A percentile compares a stretch with the other conserved stretches of the same genome.
These are phyloP conservation scores for Coelastrella sp. DNA, from an alignment of 139 green algal genomes.

Conservation along the genomic window DNA sequence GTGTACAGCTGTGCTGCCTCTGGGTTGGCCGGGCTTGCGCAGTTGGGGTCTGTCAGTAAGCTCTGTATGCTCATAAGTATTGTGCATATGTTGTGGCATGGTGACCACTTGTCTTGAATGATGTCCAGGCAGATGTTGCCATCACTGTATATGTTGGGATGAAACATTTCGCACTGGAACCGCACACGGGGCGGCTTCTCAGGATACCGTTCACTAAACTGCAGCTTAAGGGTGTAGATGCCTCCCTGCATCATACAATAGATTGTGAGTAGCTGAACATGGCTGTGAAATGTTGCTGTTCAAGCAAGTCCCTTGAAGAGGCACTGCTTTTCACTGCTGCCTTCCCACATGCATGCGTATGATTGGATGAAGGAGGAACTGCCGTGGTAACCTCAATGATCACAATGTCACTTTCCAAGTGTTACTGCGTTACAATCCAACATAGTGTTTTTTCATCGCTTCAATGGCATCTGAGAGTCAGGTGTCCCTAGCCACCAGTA, in stretches of 20 bases:
- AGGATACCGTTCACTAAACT: conserved; percentile 86
- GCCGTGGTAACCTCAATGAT: neutral
- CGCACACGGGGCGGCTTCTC: conserved; percentile 92
- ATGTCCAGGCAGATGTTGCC: conserved; percentile 96
- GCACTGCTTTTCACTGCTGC: too few species aligned
- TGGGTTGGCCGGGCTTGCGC: conserved; percentile 87
- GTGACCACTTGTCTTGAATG: conserved; percentile 92
- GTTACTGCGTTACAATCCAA: neutral
- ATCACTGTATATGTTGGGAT: conserved; percentile 77
- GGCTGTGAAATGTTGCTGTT: neutral
- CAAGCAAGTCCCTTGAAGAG: too few species aligned
- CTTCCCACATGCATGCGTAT: too few species aligned
- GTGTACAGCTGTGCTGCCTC: conserved; percentile 88
- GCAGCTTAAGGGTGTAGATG: conserved; percentile 90
- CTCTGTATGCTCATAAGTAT: conserved; percentile 91
- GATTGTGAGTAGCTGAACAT: neutral
- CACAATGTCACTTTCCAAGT: neutral
- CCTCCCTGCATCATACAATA: conserved; percentile 61
- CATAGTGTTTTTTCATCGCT: too few species aligned
- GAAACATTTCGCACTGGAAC: conserved; percentile 85
- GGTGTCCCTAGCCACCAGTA: neutral
- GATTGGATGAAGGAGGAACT: too few species aligned
- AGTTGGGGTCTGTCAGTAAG: conserved; percentile 95
- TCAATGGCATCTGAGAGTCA: too few species aligned
- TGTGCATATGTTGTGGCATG: conserved; percentile 92